phyloP scores from a whole-genome alignment of 352 stramenopile genomes.

The Phytophthora tentaculata region DNA sequence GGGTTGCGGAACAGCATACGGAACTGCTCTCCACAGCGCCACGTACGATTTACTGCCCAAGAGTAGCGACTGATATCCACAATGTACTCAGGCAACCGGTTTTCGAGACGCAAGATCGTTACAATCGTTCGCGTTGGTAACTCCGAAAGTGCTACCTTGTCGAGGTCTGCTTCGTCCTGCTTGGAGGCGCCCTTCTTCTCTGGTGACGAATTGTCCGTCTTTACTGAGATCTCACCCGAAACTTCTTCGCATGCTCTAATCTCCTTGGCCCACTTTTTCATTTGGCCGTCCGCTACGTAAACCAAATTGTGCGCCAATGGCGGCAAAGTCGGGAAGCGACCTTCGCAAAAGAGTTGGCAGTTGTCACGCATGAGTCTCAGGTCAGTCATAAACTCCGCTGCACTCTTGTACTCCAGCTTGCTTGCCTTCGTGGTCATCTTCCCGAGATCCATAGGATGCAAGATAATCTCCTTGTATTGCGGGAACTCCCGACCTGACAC shows the following conservation, averaged over 20 bases:
- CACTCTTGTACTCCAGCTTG: slow-evolving; percentile 60
- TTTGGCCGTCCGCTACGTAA: slow-evolving; percentile 60
- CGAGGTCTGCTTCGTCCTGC: slow-evolving; percentile 7
- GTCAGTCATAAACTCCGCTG: slow-evolving; percentile 64
- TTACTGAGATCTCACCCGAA: slow-evolving; percentile 11
- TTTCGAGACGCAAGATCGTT: slow-evolving; percentile 83
- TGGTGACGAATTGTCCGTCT: slow-evolving; percentile 6
- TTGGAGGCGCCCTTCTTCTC: slow-evolving; percentile 18
- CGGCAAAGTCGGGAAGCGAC: slow-evolving; percentile 75
- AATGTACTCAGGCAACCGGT: slow-evolving; percentile 76
- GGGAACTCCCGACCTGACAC: slow-evolving; percentile 85
- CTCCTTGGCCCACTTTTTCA: slow-evolving; percentile 79
- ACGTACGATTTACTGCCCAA: slow-evolving; percentile 57
- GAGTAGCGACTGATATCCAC: slow-evolving; percentile 77
- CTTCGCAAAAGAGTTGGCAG: slow-evolving; percentile 83
- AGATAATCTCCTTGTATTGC: slow-evolving; percentile 85
- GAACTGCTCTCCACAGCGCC: slow-evolving; percentile 73
- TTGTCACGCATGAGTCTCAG: slow-evolving; percentile 80
- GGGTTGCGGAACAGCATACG: slow-evolving; percentile 81
- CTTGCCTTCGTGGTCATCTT: slow-evolving; percentile 66
- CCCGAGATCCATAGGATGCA: slow-evolving; percentile 74
- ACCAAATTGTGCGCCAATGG: slow-evolving; percentile 77
- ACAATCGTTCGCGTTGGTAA: slow-evolving; percentile 45
- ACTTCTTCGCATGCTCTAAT: slow-evolving; percentile 60
- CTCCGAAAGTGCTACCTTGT: slow-evolving; percentile 1